Conservation (phyloP, 192 early-diverging fungal genomes). For the Ambispora gerdemannii region DNA sequence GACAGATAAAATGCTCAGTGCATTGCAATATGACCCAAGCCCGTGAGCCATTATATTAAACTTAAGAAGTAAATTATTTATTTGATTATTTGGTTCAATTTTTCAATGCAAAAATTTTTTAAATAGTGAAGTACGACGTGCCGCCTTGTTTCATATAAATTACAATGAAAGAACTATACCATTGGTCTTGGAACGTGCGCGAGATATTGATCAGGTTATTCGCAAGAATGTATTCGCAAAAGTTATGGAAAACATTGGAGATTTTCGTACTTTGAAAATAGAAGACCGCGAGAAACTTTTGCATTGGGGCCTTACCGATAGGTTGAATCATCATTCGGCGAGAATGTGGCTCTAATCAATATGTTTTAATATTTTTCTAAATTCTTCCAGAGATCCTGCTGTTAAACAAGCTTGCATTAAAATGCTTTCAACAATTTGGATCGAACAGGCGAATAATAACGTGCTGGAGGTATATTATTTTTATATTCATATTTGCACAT, state of each 20-base stretch:
- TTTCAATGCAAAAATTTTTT: no score
- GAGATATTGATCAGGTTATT: conserved; percentile 75
- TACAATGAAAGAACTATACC: conserved; percentile 61
- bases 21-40: conserved; percentile 73
- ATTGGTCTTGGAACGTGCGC: conserved; percentile 68
- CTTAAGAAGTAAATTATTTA: not conserved
- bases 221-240: conserved; percentile 69
- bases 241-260: conserved; percentile 62
- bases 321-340: no score
- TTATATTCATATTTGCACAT: no score
- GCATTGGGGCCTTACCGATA: conserved; percentile 75
- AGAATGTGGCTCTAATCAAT: not conserved
- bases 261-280: conserved; percentile 66
- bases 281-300: conserved; percentile 71
- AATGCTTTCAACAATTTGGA: conserved; percentile 69
- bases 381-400: conserved; percentile 51
- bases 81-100: no score
- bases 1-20: conserved; percentile 56
- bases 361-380: not conserved
- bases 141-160: conserved; percentile 72
- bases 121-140: conserved; percentile 75
- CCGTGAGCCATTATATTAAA: conserved; percentile 47
- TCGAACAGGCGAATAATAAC: conserved; percentile 69
- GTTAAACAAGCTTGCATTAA: conserved; percentile 74
- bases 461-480: conserved; percentile 53